Percentiles rank a stretch among this genome's conserved stretches.
Conservation (phyloP, 306 rosid genomes). For the Dryas alaskensis region DNA sequence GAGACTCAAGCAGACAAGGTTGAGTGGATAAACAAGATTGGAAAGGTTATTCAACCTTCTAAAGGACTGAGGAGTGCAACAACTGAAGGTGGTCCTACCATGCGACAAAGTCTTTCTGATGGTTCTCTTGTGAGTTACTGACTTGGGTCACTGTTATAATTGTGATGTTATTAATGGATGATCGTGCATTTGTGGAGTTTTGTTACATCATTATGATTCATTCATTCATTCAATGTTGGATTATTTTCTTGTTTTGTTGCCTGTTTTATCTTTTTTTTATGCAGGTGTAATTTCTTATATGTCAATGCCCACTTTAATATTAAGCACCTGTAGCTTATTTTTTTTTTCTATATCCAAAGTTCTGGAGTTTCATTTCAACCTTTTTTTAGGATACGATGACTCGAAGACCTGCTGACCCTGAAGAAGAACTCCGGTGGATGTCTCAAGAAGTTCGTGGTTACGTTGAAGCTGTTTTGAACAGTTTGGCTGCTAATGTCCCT, state of each 20-base stretch:
- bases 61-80: constrained; percentile 61
- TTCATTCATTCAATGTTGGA: background rate
- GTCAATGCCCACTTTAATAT: background rate
- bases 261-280: background rate
- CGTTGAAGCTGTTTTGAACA: constrained; percentile 95
- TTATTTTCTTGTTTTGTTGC: constrained; percentile 9
- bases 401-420: constrained; percentile 96
- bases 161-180: background rate
- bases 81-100: constrained; percentile 60
- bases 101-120: constrained; percentile 88
- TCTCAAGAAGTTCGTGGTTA: constrained; percentile 98
- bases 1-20: constrained; percentile 74
- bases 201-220: background rate
- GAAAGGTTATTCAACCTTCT: constrained; percentile 69
- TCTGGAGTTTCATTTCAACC: background rate
- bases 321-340: background rate
- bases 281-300: background rate
- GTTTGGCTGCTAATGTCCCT: constrained; percentile 98
- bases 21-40: constrained; percentile 87
- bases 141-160: background rate
- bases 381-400: constrained; percentile 75
- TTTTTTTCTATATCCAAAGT: background rate
- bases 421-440: constrained; percentile 99
- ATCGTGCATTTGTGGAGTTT: background rate
- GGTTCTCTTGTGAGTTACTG: constrained; percentile 80